These are phyloP conservation scores for Calonectria hongkongensis DNA, from an alignment of 2,329 filamentous ascomycete genomes.

Conservation along the genomic window DNA sequence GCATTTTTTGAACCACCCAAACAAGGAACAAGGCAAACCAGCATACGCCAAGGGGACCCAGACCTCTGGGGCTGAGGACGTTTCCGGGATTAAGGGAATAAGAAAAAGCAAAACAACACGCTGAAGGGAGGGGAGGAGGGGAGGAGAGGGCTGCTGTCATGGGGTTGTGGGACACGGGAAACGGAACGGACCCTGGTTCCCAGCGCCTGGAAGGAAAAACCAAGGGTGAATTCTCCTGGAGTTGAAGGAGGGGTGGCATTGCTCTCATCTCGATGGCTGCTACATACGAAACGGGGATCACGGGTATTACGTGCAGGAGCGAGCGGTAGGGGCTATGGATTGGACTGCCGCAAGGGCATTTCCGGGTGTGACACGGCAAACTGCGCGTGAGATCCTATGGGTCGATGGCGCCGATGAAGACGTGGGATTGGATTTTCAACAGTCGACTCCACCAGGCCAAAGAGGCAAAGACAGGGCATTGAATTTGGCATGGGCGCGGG, in stretches of 20 bases:
- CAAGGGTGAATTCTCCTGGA: background rate
- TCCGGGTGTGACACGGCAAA: constrained; percentile 31
- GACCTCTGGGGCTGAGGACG: constrained; percentile 23
- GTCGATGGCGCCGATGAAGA: constrained; percentile 26
- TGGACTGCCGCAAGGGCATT: constrained; percentile 26
- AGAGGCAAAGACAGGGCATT: constrained; percentile 5
- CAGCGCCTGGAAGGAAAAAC: constrained; percentile 1
- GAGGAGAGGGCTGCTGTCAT: constrained; percentile 1
- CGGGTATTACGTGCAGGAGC: constrained; percentile 34
- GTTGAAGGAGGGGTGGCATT: constrained; percentile 11
- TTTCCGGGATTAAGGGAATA: constrained; percentile 25
- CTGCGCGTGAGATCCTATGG: constrained; percentile 27
- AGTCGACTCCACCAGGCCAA: constrained; percentile 13
- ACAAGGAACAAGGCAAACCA: constrained; percentile 21
- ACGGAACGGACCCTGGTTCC: constrained; percentile 23
- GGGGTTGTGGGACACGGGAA: background rate
- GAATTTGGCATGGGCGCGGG: constrained; percentile 19
- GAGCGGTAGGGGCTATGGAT: constrained; percentile 12
- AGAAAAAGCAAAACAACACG: constrained; percentile 9
- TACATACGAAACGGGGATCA: constrained; percentile 28
- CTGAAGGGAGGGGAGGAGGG: background rate
- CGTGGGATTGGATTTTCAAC: constrained; percentile 22
- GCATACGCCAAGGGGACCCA: constrained; percentile 19
- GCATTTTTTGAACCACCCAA: constrained; percentile 18
- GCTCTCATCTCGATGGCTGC: constrained; percentile 13